Evolutionary conservation across 169 alveolate genomes (phyloP).

Genomic region (Plasmodium blacklocki): DNA sequence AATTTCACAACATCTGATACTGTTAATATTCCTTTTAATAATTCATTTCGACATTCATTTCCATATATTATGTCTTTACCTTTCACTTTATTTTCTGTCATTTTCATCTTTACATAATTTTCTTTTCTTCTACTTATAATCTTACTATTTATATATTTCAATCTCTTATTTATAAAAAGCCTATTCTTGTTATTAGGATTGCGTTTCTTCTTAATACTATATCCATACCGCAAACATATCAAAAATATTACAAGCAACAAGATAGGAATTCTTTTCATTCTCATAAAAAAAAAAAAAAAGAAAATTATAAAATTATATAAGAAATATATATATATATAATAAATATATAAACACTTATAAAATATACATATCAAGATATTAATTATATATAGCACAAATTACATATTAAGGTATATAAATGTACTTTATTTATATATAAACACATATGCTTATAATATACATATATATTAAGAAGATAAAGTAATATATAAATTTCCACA

Average conservation of each 20-base stretch:
- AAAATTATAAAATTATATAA: no score
- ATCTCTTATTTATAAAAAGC: constrained; percentile 20
- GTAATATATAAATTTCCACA: no score
- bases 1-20: constrained; percentile 91
- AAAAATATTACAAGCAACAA: constrained; percentile 5
- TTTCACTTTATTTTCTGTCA: constrained; percentile 64
- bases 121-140: constrained; percentile 70
- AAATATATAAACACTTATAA: no score
- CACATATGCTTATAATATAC: no score
- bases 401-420: no score
- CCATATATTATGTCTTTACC: constrained; percentile 85
- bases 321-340: no score
- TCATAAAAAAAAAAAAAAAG: neutral
- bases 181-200: constrained; percentile 1
- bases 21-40: constrained; percentile 86
- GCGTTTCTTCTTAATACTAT: constrained; percentile 19
- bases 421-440: no score
- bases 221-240: constrained; percentile 7
- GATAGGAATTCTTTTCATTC: constrained; percentile 1
- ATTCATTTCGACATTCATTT: constrained; percentile 88
- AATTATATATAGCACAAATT: no score
- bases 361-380: no score
- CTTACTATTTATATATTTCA: constrained; percentile 57
- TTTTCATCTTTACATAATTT: constrained; percentile 47
- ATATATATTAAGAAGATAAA: no score